These are phyloP conservation scores for Mycena epipterygia DNA, from an alignment of 768 basidiomycete genomes.

Conservation along the genomic window DNA sequence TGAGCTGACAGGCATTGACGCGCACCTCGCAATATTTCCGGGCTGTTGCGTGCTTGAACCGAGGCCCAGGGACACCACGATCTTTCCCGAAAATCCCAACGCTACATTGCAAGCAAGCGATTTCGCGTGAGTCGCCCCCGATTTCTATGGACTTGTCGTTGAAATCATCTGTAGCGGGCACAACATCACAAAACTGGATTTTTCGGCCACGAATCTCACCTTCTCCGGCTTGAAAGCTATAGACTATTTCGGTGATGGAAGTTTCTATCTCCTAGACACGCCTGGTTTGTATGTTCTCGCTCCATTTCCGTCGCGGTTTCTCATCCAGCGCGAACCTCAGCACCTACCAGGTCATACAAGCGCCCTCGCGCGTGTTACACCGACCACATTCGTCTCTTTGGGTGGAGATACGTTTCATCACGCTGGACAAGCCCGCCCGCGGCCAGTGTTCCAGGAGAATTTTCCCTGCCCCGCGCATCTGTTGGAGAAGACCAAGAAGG, in stretches of 20 bases:
- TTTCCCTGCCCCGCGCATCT: conserved; percentile 32
- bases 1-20: too few species aligned
- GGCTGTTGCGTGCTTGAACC: too few species aligned
- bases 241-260: conserved; percentile 33
- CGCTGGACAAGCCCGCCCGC: conserved; percentile 26
- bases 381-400: conserved; percentile 26
- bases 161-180: conserved; percentile 4
- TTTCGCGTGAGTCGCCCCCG: conserved; percentile 12
- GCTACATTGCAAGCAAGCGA: conserved; percentile 22
- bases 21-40: too few species aligned
- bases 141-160: neutral
- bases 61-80: neutral
- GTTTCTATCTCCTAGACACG: conserved; percentile 34
- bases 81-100: conserved; percentile 21
- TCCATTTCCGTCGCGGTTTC: neutral
- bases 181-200: conserved; percentile 23
- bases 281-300: conserved; percentile 19
- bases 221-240: conserved; percentile 32
- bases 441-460: conserved; percentile 15
- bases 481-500: neutral
- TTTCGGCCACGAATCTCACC: conserved; percentile 5
- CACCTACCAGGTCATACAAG: conserved; percentile 19
- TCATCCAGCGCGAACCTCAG: neutral
- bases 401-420: conserved; percentile 33
- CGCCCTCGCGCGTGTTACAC: conserved; percentile 27